These are phyloP conservation scores for Leptodermis oblonga DNA, from an alignment of 257 asterid species.

Conservation along the genomic window DNA sequence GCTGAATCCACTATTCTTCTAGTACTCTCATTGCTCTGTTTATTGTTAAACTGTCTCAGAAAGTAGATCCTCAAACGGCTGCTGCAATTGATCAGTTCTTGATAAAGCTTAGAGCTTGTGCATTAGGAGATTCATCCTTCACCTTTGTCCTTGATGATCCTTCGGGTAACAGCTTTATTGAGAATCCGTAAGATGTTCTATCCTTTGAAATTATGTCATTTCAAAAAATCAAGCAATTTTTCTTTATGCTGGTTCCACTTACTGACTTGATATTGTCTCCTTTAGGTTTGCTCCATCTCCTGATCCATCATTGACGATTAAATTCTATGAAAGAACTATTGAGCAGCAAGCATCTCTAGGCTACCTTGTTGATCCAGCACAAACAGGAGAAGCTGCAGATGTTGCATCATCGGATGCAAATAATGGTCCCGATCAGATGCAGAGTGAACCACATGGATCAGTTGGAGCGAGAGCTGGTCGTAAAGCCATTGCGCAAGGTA, in stretches of 20 bases:
- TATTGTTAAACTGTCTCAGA: conserved; percentile 35
- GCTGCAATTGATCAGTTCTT: conserved; percentile 80
- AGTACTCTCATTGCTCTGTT: conserved; percentile 10
- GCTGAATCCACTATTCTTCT: not conserved
- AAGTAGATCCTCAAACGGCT: conserved; percentile 76
- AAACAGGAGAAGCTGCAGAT: conserved; percentile 32
- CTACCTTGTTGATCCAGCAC: conserved; percentile 55
- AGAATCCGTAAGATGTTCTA: conserved; percentile 75
- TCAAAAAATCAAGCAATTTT: not conserved
- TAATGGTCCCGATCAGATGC: conserved; percentile 25
- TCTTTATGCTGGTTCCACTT: not conserved
- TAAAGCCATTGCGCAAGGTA: conserved; percentile 91
- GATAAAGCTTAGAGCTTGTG: conserved; percentile 78
- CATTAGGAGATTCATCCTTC: conserved; percentile 58
- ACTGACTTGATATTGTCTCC: not conserved
- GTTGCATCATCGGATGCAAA: conserved; percentile 30
- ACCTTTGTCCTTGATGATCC: conserved; percentile 90
- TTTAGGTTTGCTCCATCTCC: conserved; percentile 81
- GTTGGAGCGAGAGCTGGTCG: conserved; percentile 90
- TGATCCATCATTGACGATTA: conserved; percentile 71
- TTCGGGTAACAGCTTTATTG: conserved; percentile 97
- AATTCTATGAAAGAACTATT: conserved; percentile 81
- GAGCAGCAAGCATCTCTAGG: conserved; percentile 85
- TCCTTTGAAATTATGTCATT: too few relatives aligned
- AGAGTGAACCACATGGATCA: conserved; percentile 76